A percentile compares a stretch with the other conserved stretches of the same genome.
Conservation (phyloP, 164 flowering plant genomes). For the Nelumbo lutea region DNA sequence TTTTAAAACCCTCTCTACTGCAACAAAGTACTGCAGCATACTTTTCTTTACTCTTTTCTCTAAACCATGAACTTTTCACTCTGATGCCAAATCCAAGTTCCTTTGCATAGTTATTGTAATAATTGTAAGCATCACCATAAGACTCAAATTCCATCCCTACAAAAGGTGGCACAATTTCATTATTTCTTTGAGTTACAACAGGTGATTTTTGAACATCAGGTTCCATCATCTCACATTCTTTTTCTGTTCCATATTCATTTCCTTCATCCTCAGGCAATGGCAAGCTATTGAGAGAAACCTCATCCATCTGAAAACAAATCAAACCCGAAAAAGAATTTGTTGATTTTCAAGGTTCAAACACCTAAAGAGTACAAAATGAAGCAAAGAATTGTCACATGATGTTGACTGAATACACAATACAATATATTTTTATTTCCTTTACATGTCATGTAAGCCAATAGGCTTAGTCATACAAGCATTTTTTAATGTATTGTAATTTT, state of each 20-base stretch:
- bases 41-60: conserved; percentile 19
- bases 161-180: conserved; percentile 59
- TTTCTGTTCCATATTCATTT: conserved; percentile 15
- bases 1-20: conserved; percentile 51
- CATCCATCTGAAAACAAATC: conserved; percentile 30
- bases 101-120: conserved; percentile 59
- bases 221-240: conserved; percentile 20
- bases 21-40: conserved; percentile 1
- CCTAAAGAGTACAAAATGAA: neutral
- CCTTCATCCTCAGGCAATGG: conserved; percentile 23
- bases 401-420: neutral
- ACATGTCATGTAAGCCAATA: too few species aligned
- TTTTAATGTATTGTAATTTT: too few species aligned
- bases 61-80: conserved; percentile 67
- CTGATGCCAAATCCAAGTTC: conserved; percentile 62
- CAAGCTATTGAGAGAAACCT: conserved; percentile 20
- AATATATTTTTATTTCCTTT: neutral
- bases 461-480: too few species aligned
- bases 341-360: neutral
- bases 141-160: conserved; percentile 74
- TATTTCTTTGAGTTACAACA: conserved; percentile 26
- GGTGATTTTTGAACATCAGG: conserved; percentile 20
- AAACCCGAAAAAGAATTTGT: neutral
- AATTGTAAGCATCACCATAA: conserved; percentile 67
- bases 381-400: neutral